phyloP scores from a whole-genome alignment of 2,329 filamentous ascomycete species.

The Paecilomyces variotii region DNA sequence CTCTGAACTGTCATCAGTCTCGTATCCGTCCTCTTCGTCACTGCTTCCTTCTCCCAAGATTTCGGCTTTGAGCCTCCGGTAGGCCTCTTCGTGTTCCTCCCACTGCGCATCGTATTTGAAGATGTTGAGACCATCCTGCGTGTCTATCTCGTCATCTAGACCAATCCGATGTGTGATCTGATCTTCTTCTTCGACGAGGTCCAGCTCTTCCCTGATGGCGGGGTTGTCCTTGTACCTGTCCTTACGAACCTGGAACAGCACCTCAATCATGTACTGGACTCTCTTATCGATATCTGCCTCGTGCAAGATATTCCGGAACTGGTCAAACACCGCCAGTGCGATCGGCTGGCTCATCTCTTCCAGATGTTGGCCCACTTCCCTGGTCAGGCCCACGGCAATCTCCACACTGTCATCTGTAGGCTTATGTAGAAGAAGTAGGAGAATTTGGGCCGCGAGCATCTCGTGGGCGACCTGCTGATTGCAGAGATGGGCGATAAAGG shows the following conservation, averaged over 20 bases:
- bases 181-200: constrained; percentile 94
- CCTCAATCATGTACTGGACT: constrained; percentile 99
- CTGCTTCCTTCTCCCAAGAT: constrained; percentile 86
- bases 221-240: constrained; percentile 95
- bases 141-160: constrained; percentile 74
- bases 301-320: constrained; percentile 90
- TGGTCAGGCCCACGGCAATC: constrained; percentile 87
- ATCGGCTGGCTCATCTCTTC: constrained; percentile 93
- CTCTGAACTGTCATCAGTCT: constrained; percentile 53
- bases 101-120: constrained; percentile 91
- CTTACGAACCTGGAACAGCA: constrained; percentile 91
- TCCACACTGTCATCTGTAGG: constrained; percentile 97
- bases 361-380: constrained; percentile 86
- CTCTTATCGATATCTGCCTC: constrained; percentile 96
- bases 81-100: constrained; percentile 84
- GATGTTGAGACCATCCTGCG: constrained; percentile 82
- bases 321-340: constrained; percentile 84
- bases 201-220: constrained; percentile 82
- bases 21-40: constrained; percentile 65
- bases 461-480: constrained; percentile 96
- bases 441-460: constrained; percentile 84
- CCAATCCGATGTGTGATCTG: constrained; percentile 86
- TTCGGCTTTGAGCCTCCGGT: constrained; percentile 83
- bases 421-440: constrained; percentile 86
- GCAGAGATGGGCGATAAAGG: constrained; percentile 88